Base-by-base conservation (phyloP, 495 filamentous ascomycete species). In the Podospora didyma region DNA sequence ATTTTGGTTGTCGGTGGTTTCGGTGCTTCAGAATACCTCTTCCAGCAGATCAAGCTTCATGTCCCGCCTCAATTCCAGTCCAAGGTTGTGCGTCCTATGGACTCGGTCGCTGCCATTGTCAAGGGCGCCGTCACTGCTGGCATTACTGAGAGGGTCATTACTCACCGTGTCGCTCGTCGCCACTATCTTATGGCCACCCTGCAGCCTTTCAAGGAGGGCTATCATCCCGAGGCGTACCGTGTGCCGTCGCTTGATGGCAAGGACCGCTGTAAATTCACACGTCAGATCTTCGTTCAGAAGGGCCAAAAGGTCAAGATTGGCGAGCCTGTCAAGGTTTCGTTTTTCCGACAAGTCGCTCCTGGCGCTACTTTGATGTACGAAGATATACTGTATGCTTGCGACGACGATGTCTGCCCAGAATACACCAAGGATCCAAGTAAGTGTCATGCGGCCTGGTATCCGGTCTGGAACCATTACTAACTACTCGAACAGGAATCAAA, bases 121-220 rank as follows among this genome's bases (percentile, higher is more conserved):
- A 89, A 89, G 74, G 86, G 86, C 39, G 86, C 86, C 47, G 86
- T 89, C 50, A 89, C 86, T 11, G 86, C 94, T 41, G 94, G 94
- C 77, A 97, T 98, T 64, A 96, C 92, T 1, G 95, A 98, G 68
- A 86, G 92, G 56, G 89, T 98, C 58, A 85, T 98, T 65, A 98
- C 95, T 3, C 92, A 93, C 61, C 94, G 94, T 80, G 90, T 98
- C 54, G 94, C 94, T n/a, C 89, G 94, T 72, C 86, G 94, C 37
- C 94, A 98, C 73, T 98, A 98, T 69, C 90, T 98, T 55, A 97
- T 98, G 94, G 95, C 94, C 42, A 98, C 94, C 0, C 82, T 98
- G 17, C 93, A 97, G 68, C 95, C 95, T 7, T 98, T 98, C 81
- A 97, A 97, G 72, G 92, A 97, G 69, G 94, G 94, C 17, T 96